Evolutionary conservation across 1,284 basidiomycete species (phyloP), one percentile per base, ranked within the genome.

Genomic region (Puccinia triticina): DNA sequence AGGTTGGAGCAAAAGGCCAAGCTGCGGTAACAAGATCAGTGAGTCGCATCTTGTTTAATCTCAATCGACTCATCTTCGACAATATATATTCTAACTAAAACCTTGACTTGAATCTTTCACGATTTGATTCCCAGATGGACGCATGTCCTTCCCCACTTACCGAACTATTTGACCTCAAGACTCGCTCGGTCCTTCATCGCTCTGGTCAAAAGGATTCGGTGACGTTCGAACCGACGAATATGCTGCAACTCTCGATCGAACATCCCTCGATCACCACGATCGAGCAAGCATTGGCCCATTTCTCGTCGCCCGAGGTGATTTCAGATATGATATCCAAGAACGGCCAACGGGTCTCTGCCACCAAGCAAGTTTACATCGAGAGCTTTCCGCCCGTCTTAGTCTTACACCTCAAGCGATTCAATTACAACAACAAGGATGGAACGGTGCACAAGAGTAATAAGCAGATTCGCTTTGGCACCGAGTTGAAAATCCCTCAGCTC

Each of bases 371-470:
- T 26, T 91, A 93, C 82, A 91, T 99, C 84, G 96, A 98, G 66
- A 89, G 90, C 0, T 90, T 96, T 18, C 96, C 96, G 0, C 91
- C 92, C 0, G 91, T 98, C 14, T 89, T 98, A 74, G 92, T 98
- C 16, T 89, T 98, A 18, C 96, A 98, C 86, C 89, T 98, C 86
- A 98, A 98, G 88, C 89, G 96, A 34, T 99, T 98, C 89, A 89
- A 92, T 82, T 98, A 95, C 86, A 95, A 97, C 86, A 85, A 89
- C 86, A 85, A 85, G 48, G 92, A 92, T 0, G 92, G 92, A 34
- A 93, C 92, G 50, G 93, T 94, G 0, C 91, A 92, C 78, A 99
- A 98, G 88, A 91, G 93, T 72, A 90, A 90, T 80, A 98, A 98
- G 88, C 91, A 92, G 81, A 90, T 98, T 1, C 89, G 89, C 37